Base-by-base conservation (phyloP, 202 grass and related monocot genomes). In the Carex arenaria region DNA sequence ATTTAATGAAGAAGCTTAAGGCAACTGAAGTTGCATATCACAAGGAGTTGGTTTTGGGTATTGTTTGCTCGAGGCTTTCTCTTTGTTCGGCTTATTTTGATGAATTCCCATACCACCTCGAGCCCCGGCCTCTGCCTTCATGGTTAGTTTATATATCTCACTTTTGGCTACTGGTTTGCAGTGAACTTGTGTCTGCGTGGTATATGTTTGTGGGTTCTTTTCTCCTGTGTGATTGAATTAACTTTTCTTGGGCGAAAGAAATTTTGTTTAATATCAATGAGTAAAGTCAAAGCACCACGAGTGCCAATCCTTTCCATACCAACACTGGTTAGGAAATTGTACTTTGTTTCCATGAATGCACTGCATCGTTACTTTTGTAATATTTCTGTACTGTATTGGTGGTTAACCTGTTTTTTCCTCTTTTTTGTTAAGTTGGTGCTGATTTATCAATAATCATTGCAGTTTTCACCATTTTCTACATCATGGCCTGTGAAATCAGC, bases 1-100 rank as follows among this genome's bases (percentile, higher is more conserved):
- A 90, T 72, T 85, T 97, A 40, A 93, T 93, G 92, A 97, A 91
- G 89, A 97, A 97, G 65, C 84, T 97, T 72, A 93, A 91, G 76
- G 89, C 92, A 20, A 93, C 85, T 47, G 87, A 97, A 76, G 70
- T 84, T 61, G 53, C 59, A 78, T 86, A 91, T 84, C 95, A 94
- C 81, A 93, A 85, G 77, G 85, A 87, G 56, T 83, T 94, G 77
- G 76, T 97, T 80, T 89, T 97, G 56, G 84, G 84, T 71, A 91
- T 91, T 90, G 90, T 71, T 51, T 85, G 85, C 76, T 93, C 89
- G 82, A 88, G 82, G 31, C 47, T 91, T 68, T 87, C 87, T 87
- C 84, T 97, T 80, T 93, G 92, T 86, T 86, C 87, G 14, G 90
- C 87, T 28, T 98, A 94, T 84, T 91, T 94, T 67, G 88, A 89